Evolutionary conservation across 306 rosid species (phyloP), one percentile per base, ranked within the genome.

Genomic region (barrel medic (Medicago truncatula)): DNA sequence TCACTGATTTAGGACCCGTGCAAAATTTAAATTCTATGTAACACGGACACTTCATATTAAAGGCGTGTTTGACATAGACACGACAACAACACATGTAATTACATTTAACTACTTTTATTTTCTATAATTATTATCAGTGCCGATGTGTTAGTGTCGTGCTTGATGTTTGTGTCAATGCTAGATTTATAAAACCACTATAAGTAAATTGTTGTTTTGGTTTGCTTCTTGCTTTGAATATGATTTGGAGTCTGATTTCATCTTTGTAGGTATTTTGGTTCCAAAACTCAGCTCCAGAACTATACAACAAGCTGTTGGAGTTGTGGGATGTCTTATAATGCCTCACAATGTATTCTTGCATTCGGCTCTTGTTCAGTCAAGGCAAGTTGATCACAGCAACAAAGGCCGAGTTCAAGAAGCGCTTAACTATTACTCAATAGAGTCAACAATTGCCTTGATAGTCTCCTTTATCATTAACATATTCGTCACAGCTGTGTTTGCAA

Each of bases 291-390:
- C 97, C 74, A 84, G 38, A 84, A 95, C 99, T 39, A 86, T 95
- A 80, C 87, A 80, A 64, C 96, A 92, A 74, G 99, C 99, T 72
- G 99, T 95, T 78, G 99, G 92, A 47, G 93, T 95, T 68, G 98
- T 95, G 58, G 98, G 98, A 39, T 92, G 98, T 84, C 84, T 95
- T 69, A 92, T 95, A 62, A 95, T 95, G 99, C 99, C 99, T 53
- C 97, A 95, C 82, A 95, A 95, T 71, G 92, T 95, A 46, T 95
- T 95, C 87, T 78, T 95, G 87, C 99, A 95, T 84, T 95, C 99
- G 10, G 99, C 99, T 47, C 96, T 95, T 66, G 99, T 95, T 43
- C 99, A 92, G 44, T 95, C 99, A 4, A 86, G 99, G 41, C 81
- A 89, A 57, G 76, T 95, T 15, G 93, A 95, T 81, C 92, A 11